Evolutionary conservation across 768 basidiomycete genomes (phyloP).

Genomic region (Ramaria rubella): DNA sequence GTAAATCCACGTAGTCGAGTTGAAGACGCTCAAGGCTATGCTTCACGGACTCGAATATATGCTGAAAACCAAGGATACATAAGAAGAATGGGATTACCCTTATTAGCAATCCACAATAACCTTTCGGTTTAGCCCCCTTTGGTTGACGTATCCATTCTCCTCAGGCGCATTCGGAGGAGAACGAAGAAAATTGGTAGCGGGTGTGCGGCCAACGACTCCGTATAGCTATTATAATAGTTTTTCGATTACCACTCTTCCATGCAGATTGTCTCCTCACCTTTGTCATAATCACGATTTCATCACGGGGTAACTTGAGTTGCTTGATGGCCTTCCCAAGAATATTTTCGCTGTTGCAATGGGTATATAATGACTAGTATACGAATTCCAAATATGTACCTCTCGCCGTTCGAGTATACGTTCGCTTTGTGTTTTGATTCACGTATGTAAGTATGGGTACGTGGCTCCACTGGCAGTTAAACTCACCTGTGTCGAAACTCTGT

Average conservation of each 20-base stretch:
- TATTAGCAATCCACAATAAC: conserved; percentile 18
- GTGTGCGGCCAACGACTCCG: conserved; percentile 17
- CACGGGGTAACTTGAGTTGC: conserved; percentile 56
- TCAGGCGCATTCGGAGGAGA: conserved; percentile 7
- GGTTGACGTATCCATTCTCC: conserved; percentile 46
- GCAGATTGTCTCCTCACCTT: conserved; percentile 46
- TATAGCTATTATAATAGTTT: conserved; percentile 15
- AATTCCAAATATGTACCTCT: background rate
- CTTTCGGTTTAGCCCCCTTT: conserved; percentile 42
- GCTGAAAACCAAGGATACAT: conserved; percentile 19
- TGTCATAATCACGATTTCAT: conserved; percentile 72
- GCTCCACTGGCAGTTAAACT: background rate
- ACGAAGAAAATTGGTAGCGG: conserved; percentile 8
- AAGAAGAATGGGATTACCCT: background rate
- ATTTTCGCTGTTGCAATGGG: conserved; percentile 35
- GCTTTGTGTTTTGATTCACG: background rate
- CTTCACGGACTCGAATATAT: conserved; percentile 43
- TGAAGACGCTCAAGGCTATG: conserved; percentile 34
- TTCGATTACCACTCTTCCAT: background rate
- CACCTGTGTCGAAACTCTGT: conserved; percentile 51
- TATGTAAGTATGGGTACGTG: background rate
- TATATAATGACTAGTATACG: background rate
- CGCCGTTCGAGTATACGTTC: conserved; percentile 60
- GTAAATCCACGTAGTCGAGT: conserved; percentile 41
- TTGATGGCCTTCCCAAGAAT: conserved; percentile 71